Percentiles rank a stretch among this genome's conserved stretches.
Conservation (phyloP, 306 rosid genomes). For the Prunus mira region DNA sequence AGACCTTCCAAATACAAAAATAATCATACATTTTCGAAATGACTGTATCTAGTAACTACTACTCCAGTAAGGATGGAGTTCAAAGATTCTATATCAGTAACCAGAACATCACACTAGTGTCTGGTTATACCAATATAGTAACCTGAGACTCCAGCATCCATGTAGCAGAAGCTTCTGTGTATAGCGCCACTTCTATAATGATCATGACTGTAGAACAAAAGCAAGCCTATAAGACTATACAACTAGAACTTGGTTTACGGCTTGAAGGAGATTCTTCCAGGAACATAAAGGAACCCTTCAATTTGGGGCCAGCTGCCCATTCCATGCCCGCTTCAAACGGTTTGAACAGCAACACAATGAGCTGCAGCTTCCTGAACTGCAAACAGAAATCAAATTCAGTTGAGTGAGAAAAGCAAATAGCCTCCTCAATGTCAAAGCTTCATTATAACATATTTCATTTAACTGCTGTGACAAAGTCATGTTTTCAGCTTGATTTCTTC, state of each 20-base stretch:
- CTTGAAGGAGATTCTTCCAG: neutral
- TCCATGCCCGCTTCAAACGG: neutral
- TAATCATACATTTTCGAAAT: neutral
- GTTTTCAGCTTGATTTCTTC: slow-evolving; percentile 16
- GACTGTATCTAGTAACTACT: neutral
- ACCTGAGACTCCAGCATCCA: neutral
- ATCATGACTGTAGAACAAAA: neutral
- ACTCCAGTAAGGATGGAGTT: neutral
- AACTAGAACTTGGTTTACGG: neutral
- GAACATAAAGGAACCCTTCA: neutral
- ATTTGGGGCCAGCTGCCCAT: no score
- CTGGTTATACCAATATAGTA: neutral
- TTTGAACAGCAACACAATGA: neutral
- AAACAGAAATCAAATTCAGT: slow-evolving; percentile 19
- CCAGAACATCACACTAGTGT: neutral
- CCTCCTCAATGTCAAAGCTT: neutral
- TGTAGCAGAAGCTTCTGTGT: neutral
- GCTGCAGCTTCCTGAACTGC: slow-evolving; percentile 37
- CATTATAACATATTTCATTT: neutral
- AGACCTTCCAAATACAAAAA: neutral
- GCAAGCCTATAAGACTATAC: neutral
- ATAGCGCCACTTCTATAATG: neutral
- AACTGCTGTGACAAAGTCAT: neutral
- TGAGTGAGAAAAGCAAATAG: neutral
- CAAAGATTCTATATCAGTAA: neutral